phyloP scores from a whole-genome alignment of 805 yeast species.

The Tetrapisispora nanseiensis region DNA sequence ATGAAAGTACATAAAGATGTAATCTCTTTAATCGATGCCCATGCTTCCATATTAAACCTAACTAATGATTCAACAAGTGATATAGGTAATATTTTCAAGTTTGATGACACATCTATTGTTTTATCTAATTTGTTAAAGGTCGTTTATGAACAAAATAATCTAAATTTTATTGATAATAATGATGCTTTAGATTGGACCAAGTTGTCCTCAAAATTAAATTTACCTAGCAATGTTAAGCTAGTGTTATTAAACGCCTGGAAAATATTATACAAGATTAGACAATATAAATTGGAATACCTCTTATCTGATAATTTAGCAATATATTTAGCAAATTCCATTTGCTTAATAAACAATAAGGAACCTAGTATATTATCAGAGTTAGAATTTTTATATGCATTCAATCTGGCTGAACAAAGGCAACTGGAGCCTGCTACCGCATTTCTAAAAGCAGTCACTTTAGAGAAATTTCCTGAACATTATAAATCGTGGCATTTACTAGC shows the following conservation, averaged over 20 bases:
- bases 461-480: conserved; percentile 43
- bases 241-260: conserved; percentile 19
- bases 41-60: conserved; percentile 15
- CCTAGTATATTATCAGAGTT: conserved; percentile 8
- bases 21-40: conserved; percentile 25
- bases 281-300: conserved; percentile 11
- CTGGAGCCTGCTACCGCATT: conserved; percentile 36
- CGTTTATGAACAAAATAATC: conserved; percentile 10
- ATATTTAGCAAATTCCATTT: conserved; percentile 22
- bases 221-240: conserved; percentile 14
- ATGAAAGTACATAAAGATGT: conserved; percentile 31
- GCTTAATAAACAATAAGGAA: not conserved
- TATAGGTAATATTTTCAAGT: conserved; percentile 14
- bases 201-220: conserved; percentile 8
- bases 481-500: conserved; percentile 60
- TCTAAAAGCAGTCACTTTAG: conserved; percentile 40
- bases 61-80: conserved; percentile 3
- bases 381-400: conserved; percentile 39
- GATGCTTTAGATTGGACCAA: conserved; percentile 18
- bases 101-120: conserved; percentile 5
- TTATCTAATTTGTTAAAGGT: conserved; percentile 8
- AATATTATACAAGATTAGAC: conserved; percentile 13
- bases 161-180: conserved; percentile 5
- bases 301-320: conserved; percentile 10
- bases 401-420: conserved; percentile 36